Evolutionary conservation across 1,284 basidiomycete species (phyloP).

Genomic region (Exobasidium rhododendri): DNA sequence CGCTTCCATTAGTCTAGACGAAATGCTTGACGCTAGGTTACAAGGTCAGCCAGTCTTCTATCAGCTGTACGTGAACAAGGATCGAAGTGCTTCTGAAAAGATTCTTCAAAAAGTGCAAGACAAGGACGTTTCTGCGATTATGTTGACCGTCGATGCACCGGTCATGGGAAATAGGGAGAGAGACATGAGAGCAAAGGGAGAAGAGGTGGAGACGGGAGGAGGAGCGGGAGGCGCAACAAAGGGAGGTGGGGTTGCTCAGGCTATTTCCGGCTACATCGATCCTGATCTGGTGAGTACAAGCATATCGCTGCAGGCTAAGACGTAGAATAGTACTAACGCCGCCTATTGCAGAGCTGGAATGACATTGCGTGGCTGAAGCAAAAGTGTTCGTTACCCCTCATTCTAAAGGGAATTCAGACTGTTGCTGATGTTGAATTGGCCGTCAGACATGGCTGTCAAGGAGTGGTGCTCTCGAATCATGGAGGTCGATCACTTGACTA

Average conservation of each 20-base stretch:
- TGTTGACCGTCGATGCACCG: constrained; percentile 84
- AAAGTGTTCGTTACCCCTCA: constrained; percentile 73
- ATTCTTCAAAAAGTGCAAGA: constrained; percentile 70
- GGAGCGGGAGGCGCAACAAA: constrained; percentile 19
- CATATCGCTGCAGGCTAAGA: too few relatives aligned
- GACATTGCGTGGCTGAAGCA: constrained; percentile 72
- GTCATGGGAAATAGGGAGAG: constrained; percentile 80
- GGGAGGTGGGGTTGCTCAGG: constrained; percentile 56
- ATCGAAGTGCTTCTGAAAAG: constrained; percentile 68
- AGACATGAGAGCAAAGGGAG: constrained; percentile 61
- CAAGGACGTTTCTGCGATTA: constrained; percentile 74
- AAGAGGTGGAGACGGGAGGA: constrained; percentile 54
- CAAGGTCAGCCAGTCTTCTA: constrained; percentile 61
- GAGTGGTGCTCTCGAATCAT: constrained; percentile 56
- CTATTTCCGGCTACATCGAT: constrained; percentile 60
- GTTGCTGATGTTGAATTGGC: constrained; percentile 69
- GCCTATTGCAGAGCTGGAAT: constrained; percentile 52
- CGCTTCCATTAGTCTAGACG: constrained; percentile 71
- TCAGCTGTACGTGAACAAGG: constrained; percentile 75
- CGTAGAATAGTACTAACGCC: constrained; percentile 53
- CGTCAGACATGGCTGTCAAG: constrained; percentile 59
- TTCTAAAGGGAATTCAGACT: constrained; percentile 69
- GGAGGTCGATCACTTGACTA: constrained; percentile 56
- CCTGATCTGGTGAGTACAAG: constrained; percentile 56
- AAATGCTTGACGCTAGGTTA: constrained; percentile 64